phyloP scores from a whole-genome alignment of 495 filamentous ascomycete species.

The Xylaria acuta region DNA sequence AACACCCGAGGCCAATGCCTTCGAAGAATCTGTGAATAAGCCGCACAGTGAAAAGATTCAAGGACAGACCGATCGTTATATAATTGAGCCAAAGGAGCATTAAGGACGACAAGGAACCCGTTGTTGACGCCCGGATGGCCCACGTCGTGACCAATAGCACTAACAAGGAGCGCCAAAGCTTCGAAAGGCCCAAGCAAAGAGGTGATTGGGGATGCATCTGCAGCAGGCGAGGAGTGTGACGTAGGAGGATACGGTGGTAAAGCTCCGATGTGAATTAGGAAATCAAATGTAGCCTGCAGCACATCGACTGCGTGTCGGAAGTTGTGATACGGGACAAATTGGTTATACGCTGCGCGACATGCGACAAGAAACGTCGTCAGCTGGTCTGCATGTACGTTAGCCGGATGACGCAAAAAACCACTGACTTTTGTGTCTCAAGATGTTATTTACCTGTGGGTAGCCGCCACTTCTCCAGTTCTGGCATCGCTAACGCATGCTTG shows the following conservation, averaged over 20 bases:
- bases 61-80: slow-evolving; percentile 98
- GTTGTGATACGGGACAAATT: slow-evolving; percentile 97
- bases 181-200: slow-evolving; percentile 81
- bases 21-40: slow-evolving; percentile 93
- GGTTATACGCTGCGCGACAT: slow-evolving; percentile 87
- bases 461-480: slow-evolving; percentile 79
- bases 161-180: slow-evolving; percentile 85
- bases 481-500: slow-evolving; percentile 83
- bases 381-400: slow-evolving; percentile 56
- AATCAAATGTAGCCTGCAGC: slow-evolving; percentile 90
- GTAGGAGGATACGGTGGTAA: slow-evolving; percentile 68
- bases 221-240: neutral
- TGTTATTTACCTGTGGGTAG: slow-evolving; percentile 67
- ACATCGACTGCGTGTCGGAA: slow-evolving; percentile 98
- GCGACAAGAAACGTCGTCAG: slow-evolving; percentile 81
- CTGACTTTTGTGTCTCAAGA: slow-evolving; percentile 5
- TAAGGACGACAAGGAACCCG: slow-evolving; percentile 89
- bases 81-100: slow-evolving; percentile 93
- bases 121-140: slow-evolving; percentile 99
- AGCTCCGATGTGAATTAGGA: slow-evolving; percentile 81
- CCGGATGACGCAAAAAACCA: slow-evolving; percentile 27
- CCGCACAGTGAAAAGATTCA: slow-evolving; percentile 97
- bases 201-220: slow-evolving; percentile 67
- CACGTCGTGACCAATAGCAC: slow-evolving; percentile 96
- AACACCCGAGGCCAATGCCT: slow-evolving; percentile 89